Evolutionary conservation across 1,284 basidiomycete genomes (phyloP), one percentile per base, ranked within the genome.

Genomic region (Heterobasidion irregulare): DNA sequence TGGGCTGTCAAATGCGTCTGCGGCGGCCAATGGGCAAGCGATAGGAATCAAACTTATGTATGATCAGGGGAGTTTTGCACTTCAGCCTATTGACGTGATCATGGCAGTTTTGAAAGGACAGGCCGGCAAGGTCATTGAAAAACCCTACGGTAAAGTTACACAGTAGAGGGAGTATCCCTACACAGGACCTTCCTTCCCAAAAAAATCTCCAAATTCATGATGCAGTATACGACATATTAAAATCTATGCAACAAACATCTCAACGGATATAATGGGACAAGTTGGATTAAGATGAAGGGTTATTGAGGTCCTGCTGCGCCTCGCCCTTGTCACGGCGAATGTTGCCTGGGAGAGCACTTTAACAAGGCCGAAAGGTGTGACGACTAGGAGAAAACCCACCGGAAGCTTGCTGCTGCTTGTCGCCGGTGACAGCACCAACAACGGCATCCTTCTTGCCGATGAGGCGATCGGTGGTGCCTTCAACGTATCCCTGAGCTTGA

Each of bases 371-470:
- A 26, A 15, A 6, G 10, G 6, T n/a, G 16, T 34, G 18, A 43
- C 15, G 34, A 15, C 32, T 2, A 50, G 50, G 35, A 45, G 36
- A 32, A 8, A 53, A 62, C 76, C 66, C 62, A 76, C 86, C 86
- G 19, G 71, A 54, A 26, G 69, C 62, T 66, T 89, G 78, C 68
- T 88, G 79, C 41, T 72, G 57, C 65, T 81, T 80, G 68, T 89
- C 86, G 46, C 84, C 85, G 12, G 74, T 79, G 45, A 87, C 60
- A 6, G 86, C 80, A 35, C 84, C 86, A 38, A 82, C 75, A 45
- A 89, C 70, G 15, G 79, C 73, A 62, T 88, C 83, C 61, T 80
- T 81, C 73, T 86, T 87, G 54, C 87, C 88, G 46, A 68, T 68
- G 19, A 83, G 47, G 56, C 80, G 79, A 66, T 89, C 86, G 8